These are phyloP conservation scores for Marchantia polymorpha DNA, from an alignment of 225 moss, liverwort and hornwort species.

Conservation along the genomic window DNA sequence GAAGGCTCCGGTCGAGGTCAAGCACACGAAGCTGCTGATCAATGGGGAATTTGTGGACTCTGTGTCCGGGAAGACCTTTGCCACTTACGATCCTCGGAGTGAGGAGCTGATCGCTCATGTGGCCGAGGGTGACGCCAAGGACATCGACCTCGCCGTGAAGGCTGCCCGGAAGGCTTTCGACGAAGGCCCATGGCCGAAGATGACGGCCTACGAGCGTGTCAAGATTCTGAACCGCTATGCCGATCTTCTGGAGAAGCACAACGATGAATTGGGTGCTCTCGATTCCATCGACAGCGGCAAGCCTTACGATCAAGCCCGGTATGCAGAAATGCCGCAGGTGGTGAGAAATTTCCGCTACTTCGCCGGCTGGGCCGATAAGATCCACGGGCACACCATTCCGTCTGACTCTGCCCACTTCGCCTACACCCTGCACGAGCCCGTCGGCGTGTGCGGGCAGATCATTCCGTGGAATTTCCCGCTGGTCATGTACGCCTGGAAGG, in stretches of 20 bases:
- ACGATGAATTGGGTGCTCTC: conserved; percentile 64
- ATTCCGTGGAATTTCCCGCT: conserved; percentile 93
- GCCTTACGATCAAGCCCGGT: conserved; percentile 63
- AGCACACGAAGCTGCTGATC: conserved; percentile 62
- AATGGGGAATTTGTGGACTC: conserved; percentile 72
- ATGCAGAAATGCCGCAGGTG: conserved; percentile 52
- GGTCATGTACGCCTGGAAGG: conserved; percentile 80
- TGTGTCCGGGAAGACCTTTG: conserved; percentile 76
- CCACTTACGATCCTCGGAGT: conserved; percentile 62
- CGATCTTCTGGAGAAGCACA: conserved; percentile 68
- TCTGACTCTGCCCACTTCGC: conserved; percentile 52
- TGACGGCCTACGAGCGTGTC: conserved; percentile 56
- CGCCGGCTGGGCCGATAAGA: conserved; percentile 94
- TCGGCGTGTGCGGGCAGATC: conserved; percentile 87
- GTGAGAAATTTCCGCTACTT: conserved; percentile 60
- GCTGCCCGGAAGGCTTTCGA: conserved; percentile 87
- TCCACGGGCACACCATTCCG: conserved; percentile 65
- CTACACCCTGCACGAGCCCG: conserved; percentile 82
- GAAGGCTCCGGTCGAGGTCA: conserved; percentile 58
- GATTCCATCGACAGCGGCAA: conserved; percentile 80
- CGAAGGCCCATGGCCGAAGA: conserved; percentile 79
- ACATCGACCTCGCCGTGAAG: conserved; percentile 69
- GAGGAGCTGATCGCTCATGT: conserved; percentile 73
- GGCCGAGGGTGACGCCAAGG: conserved; percentile 76
- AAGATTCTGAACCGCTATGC: conserved; percentile 64